Base-by-base conservation (phyloP, 2,329 filamentous ascomycete genomes). In the Pseudonectria buxi region DNA sequence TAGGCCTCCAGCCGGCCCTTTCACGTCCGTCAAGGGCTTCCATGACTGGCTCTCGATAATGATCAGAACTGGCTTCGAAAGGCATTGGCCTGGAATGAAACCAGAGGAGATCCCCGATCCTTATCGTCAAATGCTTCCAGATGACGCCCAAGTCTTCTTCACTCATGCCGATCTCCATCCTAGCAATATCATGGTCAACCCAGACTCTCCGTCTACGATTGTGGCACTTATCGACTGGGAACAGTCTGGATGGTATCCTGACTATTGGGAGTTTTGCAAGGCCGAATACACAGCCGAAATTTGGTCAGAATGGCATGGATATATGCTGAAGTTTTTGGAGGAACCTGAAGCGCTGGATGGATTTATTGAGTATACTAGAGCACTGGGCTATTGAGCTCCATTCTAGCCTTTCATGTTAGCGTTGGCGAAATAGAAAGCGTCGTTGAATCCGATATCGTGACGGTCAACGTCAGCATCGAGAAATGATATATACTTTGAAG, bases 241-340 rank as follows among this genome's bases (percentile, higher is more conserved):
- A 10, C 33, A 36, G 14, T 37, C 36, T 2, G 46, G 41, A 0
- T 49, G 39, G 37, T 48, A 46, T 31, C 43, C 44, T 2, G 43
- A 41, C 7, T 46, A 50, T 10, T 44, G 41, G 46, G 47, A 52
- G 24, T 43, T 40, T 26, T 37, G 31, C 4, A 51, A 48, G n/a
- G 37, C 39, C 3, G 28, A 28, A 10, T 33, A 16, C 3, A 37
- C 40, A 3, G 24, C 14, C 6, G 24, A 32, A 32, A 7, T 11
- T 4, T 7, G 24, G 4, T 33, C 31, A 11, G 31, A 33, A 33
- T 33, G 31, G 31, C 12, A 13, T 9, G 31, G n/a, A 24, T 36
- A 36, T 15, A 22, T 36, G 14, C 25, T n/a, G 16, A 27, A 16
- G 10, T 36, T 36, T 25, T 24, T 32, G n/a, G 29, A 36, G 26